phyloP scores from a whole-genome alignment of 306 rosid species.

The Quercus dentata region DNA sequence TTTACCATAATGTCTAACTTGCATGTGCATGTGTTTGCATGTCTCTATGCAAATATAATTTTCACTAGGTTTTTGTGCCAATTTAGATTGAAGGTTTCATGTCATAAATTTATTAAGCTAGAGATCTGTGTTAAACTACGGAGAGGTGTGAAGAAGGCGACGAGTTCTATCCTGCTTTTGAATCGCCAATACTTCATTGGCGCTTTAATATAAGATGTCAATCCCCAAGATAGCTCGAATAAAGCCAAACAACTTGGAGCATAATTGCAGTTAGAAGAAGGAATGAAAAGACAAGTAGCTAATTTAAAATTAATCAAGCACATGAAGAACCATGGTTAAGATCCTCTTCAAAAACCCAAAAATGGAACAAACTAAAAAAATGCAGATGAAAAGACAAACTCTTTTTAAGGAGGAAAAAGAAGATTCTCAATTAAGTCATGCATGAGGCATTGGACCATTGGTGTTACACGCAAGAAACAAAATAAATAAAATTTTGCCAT shows the following conservation, averaged over 20 bases:
- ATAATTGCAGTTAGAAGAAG: conserved; percentile 9
- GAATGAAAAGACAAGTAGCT: neutral
- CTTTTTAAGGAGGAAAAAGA: neutral
- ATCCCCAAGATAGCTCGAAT: conserved; percentile 90
- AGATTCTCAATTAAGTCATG: neutral
- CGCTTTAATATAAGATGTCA: conserved; percentile 68
- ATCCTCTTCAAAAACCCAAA: no score
- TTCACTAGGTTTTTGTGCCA: neutral
- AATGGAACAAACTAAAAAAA: neutral
- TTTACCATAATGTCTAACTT: neutral
- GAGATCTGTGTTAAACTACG: conserved; percentile 37
- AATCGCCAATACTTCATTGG: conserved; percentile 79
- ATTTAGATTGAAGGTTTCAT: neutral
- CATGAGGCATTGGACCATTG: neutral
- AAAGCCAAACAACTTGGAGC: conserved; percentile 54
- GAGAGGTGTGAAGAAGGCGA: conserved; percentile 94
- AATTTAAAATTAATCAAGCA: neutral
- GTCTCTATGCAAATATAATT: neutral
- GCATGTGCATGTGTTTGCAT: neutral
- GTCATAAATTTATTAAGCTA: neutral
- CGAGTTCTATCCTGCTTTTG: conserved; percentile 76
- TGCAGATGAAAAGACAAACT: neutral
- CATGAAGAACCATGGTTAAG: neutral
- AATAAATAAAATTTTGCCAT: no score
- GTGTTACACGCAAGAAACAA: no score